Evolutionary conservation across 1,284 basidiomycete species (phyloP).

Genomic region (Rhizopogon parksii): DNA sequence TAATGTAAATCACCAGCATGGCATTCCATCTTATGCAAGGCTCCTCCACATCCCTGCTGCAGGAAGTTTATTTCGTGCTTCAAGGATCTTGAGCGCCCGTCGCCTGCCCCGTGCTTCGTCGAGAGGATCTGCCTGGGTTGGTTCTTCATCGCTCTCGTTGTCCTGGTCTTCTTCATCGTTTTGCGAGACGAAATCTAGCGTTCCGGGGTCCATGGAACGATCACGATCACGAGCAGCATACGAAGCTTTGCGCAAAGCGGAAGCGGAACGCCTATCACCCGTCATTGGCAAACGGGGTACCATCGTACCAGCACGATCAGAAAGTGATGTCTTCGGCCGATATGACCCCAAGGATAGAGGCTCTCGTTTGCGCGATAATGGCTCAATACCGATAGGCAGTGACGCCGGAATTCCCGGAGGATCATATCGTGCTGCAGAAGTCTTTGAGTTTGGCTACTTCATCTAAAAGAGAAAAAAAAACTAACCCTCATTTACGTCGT

Average conservation of each 20-base stretch:
- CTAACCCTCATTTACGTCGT: slow-evolving; percentile 21
- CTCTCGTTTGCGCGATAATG: slow-evolving; percentile 31
- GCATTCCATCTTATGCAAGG: slow-evolving; percentile 37
- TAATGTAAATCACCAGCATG: slow-evolving; percentile 20
- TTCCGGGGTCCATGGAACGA: slow-evolving; percentile 59
- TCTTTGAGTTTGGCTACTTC: slow-evolving; percentile 6
- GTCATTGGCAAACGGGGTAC: slow-evolving; percentile 21
- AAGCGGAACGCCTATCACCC: slow-evolving; percentile 28
- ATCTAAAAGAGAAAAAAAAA: slow-evolving; percentile 7
- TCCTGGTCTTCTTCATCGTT: slow-evolving; percentile 40
- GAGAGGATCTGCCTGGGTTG: slow-evolving; percentile 13
- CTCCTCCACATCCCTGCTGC: slow-evolving; percentile 74
- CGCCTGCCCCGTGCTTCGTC: slow-evolving; percentile 43
- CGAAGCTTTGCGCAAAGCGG: slow-evolving; percentile 47
- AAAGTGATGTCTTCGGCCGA: slow-evolving; percentile 42
- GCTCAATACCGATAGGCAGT: slow-evolving; percentile 53
- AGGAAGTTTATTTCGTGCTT: slow-evolving; percentile 53
- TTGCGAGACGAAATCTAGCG: slow-evolving; percentile 49
- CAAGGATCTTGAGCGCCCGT: slow-evolving; percentile 58
- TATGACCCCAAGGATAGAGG: slow-evolving; percentile 47
- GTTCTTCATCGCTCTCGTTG: slow-evolving; percentile 32
- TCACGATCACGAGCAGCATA: slow-evolving; percentile 63
- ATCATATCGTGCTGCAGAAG: slow-evolving; percentile 15
- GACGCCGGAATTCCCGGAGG: slow-evolving; percentile 42
- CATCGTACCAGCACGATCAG: slow-evolving; percentile 27